A percentile compares a stretch with the other conserved stretches of the same genome.
Evolutionary conservation across 768 basidiomycete genomes (phyloP).

Genomic region (Leccinellum luteum): DNA sequence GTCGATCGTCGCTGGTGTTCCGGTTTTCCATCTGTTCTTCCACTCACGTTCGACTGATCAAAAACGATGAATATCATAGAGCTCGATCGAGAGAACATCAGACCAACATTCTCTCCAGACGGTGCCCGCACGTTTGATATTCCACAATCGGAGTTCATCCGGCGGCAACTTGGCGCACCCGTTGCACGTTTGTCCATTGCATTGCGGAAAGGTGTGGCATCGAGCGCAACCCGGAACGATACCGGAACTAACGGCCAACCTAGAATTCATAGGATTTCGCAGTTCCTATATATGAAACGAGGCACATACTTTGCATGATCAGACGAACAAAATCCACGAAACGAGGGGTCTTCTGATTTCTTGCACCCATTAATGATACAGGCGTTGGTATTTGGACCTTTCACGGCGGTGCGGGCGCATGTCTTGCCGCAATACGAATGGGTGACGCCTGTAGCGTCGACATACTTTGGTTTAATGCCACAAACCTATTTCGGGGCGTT

Average conservation of each 20-base stretch:
- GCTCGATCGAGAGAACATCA: constrained; percentile 15
- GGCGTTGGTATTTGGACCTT: constrained; percentile 35
- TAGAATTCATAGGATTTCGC: constrained; percentile 23
- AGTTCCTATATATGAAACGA: constrained; percentile 1
- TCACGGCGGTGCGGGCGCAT: constrained; percentile 46
- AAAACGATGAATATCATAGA: constrained; percentile 20
- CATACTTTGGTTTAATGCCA: constrained; percentile 57
- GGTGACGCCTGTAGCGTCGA: constrained; percentile 53
- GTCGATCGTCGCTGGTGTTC: constrained; percentile 41
- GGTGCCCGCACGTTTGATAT: constrained; percentile 44
- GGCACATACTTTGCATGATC: constrained; percentile 52
- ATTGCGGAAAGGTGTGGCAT: constrained; percentile 48
- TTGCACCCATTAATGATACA: constrained; percentile 54
- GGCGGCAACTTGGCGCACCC: constrained; percentile 47
- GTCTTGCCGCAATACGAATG: constrained; percentile 62
- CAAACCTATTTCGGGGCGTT: constrained; percentile 43
- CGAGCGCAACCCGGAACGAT: constrained; percentile 48
- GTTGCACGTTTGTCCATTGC: constrained; percentile 45
- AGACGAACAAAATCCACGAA: constrained; percentile 57
- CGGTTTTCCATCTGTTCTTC: constrained; percentile 36
- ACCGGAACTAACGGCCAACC: constrained; percentile 51
- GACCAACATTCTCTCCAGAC: constrained; percentile 52
- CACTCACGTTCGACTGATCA: constrained; percentile 55
- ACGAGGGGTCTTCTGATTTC: constrained; percentile 46
- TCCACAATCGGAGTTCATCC: constrained; percentile 44